A percentile compares a stretch with the other conserved stretches of the same genome.
phyloP scores from a whole-genome alignment of 2,329 filamentous ascomycete species.

The Pseudocercospora fijiensis region DNA sequence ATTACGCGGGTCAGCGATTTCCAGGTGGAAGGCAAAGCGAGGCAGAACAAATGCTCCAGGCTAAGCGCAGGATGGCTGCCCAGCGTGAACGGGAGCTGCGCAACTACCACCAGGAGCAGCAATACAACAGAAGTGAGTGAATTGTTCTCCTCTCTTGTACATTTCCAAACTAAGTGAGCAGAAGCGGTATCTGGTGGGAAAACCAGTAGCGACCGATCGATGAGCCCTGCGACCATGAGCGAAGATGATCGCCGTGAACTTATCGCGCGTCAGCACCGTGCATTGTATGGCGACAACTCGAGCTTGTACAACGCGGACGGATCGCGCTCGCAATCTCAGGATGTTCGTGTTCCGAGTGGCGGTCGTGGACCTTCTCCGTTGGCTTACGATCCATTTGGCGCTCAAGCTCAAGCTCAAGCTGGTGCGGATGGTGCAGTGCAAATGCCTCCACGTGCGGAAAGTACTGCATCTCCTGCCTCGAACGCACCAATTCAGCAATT shows the following conservation, averaged over 20 bases:
- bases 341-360: slow-evolving; percentile 60
- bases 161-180: slow-evolving; percentile 38
- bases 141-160: neutral
- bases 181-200: slow-evolving; percentile 73
- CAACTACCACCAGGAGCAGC: slow-evolving; percentile 99
- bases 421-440: slow-evolving; percentile 55
- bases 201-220: slow-evolving; percentile 67
- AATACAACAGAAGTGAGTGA: slow-evolving; percentile 93
- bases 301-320: slow-evolving; percentile 72
- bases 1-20: slow-evolving; percentile 91
- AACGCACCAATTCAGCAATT: slow-evolving; percentile 53
- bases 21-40: slow-evolving; percentile 82
- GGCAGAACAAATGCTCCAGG: slow-evolving; percentile 98
- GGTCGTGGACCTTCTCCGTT: slow-evolving; percentile 77
- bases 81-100: slow-evolving; percentile 98
- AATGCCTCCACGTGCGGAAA: slow-evolving; percentile 56
- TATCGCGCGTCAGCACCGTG: slow-evolving; percentile 92
- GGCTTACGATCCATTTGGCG: slow-evolving; percentile 69
- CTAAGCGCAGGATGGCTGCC: slow-evolving; percentile 97
- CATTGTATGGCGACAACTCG: slow-evolving; percentile 77
- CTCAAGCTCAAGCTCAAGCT: slow-evolving; percentile 53
- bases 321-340: slow-evolving; percentile 65
- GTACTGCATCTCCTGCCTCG: slow-evolving; percentile 78
- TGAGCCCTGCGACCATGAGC: slow-evolving; percentile 82
- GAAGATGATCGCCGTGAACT: slow-evolving; percentile 95